A percentile compares a stretch with the other conserved stretches of the same genome.
These are phyloP conservation scores for Cladosporium oxysporum DNA, from an alignment of 2,329 filamentous ascomycete species.

Conservation along the genomic window DNA sequence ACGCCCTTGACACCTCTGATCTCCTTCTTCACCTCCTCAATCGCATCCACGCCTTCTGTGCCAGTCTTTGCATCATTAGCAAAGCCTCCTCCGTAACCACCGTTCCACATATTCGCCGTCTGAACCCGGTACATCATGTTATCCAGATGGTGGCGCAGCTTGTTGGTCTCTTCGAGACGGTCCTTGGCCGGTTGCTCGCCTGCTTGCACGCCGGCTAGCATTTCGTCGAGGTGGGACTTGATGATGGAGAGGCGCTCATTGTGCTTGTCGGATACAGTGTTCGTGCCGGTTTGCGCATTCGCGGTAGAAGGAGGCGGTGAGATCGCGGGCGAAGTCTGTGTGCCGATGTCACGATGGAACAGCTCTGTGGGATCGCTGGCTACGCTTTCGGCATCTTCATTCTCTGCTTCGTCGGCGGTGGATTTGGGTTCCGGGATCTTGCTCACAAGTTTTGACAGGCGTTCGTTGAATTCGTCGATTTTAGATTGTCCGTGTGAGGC, in stretches of 20 bases:
- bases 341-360: slow-evolving; percentile 78
- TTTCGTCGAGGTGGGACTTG: slow-evolving; percentile 52
- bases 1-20: slow-evolving; percentile 80
- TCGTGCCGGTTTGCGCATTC: slow-evolving; percentile 20
- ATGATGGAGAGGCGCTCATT: slow-evolving; percentile 48
- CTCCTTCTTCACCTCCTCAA: slow-evolving; percentile 70
- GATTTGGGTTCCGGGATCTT: slow-evolving; percentile 28
- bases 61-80: slow-evolving; percentile 26
- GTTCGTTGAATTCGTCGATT: slow-evolving; percentile 57
- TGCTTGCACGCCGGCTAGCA: slow-evolving; percentile 53
- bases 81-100: slow-evolving; percentile 32
- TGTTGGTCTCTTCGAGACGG: slow-evolving; percentile 52
- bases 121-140: slow-evolving; percentile 52
- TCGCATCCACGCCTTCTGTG: slow-evolving; percentile 57
- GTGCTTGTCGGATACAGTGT: slow-evolving; percentile 31
- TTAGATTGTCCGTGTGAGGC: slow-evolving; percentile 54
- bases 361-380: slow-evolving; percentile 71
- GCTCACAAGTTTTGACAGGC: slow-evolving; percentile 44
- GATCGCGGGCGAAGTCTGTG: slow-evolving; percentile 66
- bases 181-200: slow-evolving; percentile 55
- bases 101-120: slow-evolving; percentile 46
- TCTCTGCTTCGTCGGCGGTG: slow-evolving; percentile 37
- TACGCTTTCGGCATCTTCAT: slow-evolving; percentile 52
- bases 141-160: slow-evolving; percentile 67
- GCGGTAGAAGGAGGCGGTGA: slow-evolving; percentile 42